Conservation (phyloP, 2,329 filamentous ascomycete genomes). For the Diaporthe citrichinensis region DNA sequence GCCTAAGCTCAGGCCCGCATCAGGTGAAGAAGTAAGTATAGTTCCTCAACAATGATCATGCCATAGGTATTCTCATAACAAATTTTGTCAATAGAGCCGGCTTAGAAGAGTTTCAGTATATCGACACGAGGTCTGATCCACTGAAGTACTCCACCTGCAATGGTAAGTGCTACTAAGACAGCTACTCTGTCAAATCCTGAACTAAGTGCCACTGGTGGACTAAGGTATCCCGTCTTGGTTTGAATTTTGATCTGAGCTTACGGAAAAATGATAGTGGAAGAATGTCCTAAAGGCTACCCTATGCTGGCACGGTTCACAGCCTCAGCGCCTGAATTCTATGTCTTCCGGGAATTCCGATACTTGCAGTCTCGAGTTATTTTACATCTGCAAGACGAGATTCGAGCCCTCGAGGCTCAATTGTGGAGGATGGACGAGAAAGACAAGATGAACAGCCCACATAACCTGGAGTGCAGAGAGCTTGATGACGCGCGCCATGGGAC, state of each 20-base stretch:
- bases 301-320: conserved; percentile 17
- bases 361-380: conserved; percentile 11
- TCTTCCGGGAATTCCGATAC: conserved; percentile 24
- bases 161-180: neutral
- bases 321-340: neutral
- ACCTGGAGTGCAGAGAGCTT: neutral
- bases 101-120: neutral
- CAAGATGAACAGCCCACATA: neutral
- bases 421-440: conserved; percentile 24
- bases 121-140: neutral
- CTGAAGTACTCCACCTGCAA: neutral
- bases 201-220: no score
- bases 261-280: neutral
- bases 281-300: neutral
- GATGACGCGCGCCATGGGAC: neutral
- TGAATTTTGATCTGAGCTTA: neutral
- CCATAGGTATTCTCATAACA: no score
- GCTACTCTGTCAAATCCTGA: accelerated
- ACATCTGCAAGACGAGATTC: conserved; percentile 1
- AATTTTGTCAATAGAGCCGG: no score
- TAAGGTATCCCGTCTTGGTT: no score
- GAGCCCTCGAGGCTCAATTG: neutral
- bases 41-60: no score
- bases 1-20: no score
- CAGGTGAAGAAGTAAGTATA: no score